These are phyloP conservation scores for Oenanthe javanica DNA, from an alignment of 140 eudicot genomes.

Conservation along the genomic window DNA sequence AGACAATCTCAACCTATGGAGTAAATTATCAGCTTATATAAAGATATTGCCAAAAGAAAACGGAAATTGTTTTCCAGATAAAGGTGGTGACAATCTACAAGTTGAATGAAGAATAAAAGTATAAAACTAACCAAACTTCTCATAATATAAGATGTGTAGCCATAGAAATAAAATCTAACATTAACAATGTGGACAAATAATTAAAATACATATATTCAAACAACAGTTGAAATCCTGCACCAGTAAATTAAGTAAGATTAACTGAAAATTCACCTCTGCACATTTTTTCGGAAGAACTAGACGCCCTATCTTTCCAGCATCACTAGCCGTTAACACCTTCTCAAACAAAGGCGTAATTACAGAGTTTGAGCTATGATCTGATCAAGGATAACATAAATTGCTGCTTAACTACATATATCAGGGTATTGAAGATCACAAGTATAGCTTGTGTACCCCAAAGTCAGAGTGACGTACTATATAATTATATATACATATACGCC, in stretches of 20 bases:
- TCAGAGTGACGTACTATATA: not conserved
- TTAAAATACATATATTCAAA: not conserved
- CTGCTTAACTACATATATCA: not conserved
- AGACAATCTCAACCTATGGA: not conserved
- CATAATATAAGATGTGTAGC: not conserved
- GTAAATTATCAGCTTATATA: not conserved
- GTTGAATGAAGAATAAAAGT: not conserved
- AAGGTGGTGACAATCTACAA: not conserved
- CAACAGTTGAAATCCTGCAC: not conserved
- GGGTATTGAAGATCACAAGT: not conserved
- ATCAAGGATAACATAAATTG: constrained; percentile 28
- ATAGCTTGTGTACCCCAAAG: not conserved
- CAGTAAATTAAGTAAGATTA: not conserved
- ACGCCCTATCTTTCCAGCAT: constrained; percentile 80
- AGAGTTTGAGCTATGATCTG: constrained; percentile 44
- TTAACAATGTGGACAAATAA: not conserved
- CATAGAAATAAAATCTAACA: not conserved
- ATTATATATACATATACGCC: not conserved
- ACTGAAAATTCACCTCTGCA: constrained; percentile 65
- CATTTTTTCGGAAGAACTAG: constrained; percentile 77
- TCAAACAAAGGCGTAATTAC: constrained; percentile 70
- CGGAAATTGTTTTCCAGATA: not conserved
- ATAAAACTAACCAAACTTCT: not conserved
- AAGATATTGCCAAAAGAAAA: not conserved
- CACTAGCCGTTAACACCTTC: constrained; percentile 84